These are phyloP conservation scores for Voacanga thouarsii DNA, from an alignment of 257 asterid genomes.

Conservation along the genomic window DNA sequence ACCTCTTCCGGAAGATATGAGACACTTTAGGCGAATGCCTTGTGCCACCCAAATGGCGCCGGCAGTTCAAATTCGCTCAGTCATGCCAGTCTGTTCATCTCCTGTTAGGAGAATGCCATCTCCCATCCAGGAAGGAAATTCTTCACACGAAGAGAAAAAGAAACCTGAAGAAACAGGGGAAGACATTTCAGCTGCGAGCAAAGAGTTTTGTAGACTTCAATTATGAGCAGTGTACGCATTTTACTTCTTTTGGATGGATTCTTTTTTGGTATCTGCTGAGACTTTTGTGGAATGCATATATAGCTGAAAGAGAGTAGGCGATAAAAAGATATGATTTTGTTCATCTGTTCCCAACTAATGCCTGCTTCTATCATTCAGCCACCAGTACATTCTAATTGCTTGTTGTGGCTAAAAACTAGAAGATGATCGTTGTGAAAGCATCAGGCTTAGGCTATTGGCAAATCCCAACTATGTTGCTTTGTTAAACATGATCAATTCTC, in stretches of 20 bases:
- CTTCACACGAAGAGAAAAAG: not conserved
- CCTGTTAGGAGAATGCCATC: slow-evolving; percentile 12
- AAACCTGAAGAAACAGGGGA: not conserved
- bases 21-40: not conserved
- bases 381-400: not conserved
- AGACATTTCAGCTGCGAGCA: slow-evolving; percentile 6
- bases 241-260: not conserved
- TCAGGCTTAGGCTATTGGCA: not conserved
- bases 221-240: slow-evolving; percentile 5
- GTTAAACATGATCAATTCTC: not conserved
- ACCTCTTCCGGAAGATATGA: slow-evolving; percentile 5
- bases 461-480: not conserved
- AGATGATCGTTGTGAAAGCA: not conserved
- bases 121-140: slow-evolving; percentile 1
- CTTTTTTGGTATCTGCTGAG: not conserved
- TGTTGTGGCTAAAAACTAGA: not conserved
- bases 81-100: slow-evolving; percentile 24
- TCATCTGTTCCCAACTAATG: not conserved
- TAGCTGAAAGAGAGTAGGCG: not conserved
- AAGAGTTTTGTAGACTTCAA: slow-evolving; percentile 24
- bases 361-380: no score
- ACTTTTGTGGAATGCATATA: not conserved
- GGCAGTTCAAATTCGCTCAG: slow-evolving; percentile 25
- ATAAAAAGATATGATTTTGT: not conserved
- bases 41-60: slow-evolving; percentile 21